Base-by-base conservation (phyloP, 345 rosid species). In the Citrus unshiu region DNA sequence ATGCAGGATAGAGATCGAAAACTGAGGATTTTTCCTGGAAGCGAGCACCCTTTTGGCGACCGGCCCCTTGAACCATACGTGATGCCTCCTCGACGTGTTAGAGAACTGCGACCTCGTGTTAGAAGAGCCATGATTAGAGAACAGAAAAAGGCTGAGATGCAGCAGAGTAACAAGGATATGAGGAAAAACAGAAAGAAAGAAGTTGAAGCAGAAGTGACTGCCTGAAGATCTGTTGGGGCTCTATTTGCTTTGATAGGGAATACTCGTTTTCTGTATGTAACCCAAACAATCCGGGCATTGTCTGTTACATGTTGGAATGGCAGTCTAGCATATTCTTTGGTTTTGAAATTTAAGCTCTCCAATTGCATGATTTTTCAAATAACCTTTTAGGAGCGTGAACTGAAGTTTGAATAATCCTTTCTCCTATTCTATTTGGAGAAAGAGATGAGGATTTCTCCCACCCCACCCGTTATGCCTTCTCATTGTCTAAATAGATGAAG, bases 51-150 rank as follows among this genome's bases (percentile, higher is more conserved):
- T 19, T 96, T 96, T 69, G 87, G 86, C 58, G 97, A 94, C 77
- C 83, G 86, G 78, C 91, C 97, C 40, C 83, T 93, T 35, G 98
- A 91, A 78, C 86, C 91, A 22, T 93, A 84, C 30, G 86, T 80
- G 78, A 96, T 92, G 93, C 98, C 98, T 22, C 95, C 98, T 68
- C 87, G 98, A 80, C 83, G 56, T 57, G 93, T 94, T 58, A 86
- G 99, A 78, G 98, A 94, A 85, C 86, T 94, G 98, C 88, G 93
- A 59, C 99, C 99, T 2, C 93, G 97, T 62, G 93, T 86, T n/a
- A 91, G 94, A 85, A 91, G 99, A 56, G 98, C 99, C 79, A 74
- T 92, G 88, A 85, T 93, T 84, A 90, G 99, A 77, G 98, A 97
- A 71, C 91, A 93, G 84, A 91, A 91, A 87, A 93, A 92, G 78